A percentile compares a stretch with the other conserved stretches of the same genome.
These are phyloP conservation scores for Porogramme epimiltina DNA, from an alignment of 1,284 basidiomycete genomes.

Conservation along the genomic window DNA sequence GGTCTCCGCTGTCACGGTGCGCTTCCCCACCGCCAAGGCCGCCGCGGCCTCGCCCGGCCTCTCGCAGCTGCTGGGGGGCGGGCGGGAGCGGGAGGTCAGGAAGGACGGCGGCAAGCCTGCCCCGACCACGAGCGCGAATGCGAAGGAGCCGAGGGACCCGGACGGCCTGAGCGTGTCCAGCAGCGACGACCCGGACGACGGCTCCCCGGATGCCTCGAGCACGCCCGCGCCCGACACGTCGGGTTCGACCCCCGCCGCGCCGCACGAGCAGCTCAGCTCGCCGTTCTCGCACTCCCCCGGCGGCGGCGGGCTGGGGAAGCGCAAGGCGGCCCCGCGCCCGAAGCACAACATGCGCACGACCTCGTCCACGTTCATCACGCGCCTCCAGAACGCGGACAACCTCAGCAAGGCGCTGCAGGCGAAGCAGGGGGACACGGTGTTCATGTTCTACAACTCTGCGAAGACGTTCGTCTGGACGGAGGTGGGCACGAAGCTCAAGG, in stretches of 20 bases:
- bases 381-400: constrained; percentile 80
- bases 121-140: constrained; percentile 38
- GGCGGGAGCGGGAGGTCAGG: constrained; percentile 58
- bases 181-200: constrained; percentile 72
- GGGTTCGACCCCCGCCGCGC: constrained; percentile 37
- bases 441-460: constrained; percentile 81
- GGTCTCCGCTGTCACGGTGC: constrained; percentile 62
- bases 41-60: constrained; percentile 53
- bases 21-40: constrained; percentile 62
- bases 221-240: constrained; percentile 31
- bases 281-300: constrained; percentile 46
- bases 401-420: constrained; percentile 72
- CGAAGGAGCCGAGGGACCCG: constrained; percentile 44
- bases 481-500: constrained; percentile 77
- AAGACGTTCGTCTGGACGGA: constrained; percentile 86
- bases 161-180: constrained; percentile 70
- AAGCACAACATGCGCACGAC: constrained; percentile 89
- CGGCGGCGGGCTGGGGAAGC: constrained; percentile 48
- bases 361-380: constrained; percentile 87
- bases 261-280: constrained; percentile 37
- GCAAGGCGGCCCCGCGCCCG: constrained; percentile 68
- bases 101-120: no score
- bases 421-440: constrained; percentile 81
- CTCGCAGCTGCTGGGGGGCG: constrained; percentile 64
- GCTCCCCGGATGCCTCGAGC: constrained; percentile 44